Conservation (phyloP, 2,329 filamentous ascomycete genomes). For the Scorias spongiosa region DNA sequence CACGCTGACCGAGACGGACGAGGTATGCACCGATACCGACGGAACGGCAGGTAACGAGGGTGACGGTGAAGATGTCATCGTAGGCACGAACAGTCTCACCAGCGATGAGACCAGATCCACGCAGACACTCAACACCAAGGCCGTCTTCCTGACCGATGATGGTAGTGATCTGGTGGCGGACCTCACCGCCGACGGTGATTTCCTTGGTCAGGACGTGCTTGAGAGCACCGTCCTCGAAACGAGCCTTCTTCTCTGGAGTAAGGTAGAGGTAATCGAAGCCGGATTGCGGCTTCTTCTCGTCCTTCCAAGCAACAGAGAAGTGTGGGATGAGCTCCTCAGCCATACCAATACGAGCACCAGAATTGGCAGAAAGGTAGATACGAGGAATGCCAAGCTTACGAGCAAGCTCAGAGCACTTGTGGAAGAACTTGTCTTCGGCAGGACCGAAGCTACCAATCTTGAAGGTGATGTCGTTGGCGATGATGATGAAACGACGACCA, state of each 20-base stretch:
- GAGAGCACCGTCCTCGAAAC: slow-evolving; percentile 63
- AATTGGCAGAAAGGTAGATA: slow-evolving; percentile 97
- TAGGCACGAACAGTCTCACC: slow-evolving; percentile 94
- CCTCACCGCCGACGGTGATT: slow-evolving; percentile 73
- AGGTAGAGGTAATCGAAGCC: slow-evolving; percentile 98
- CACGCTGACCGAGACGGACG: slow-evolving; percentile 93
- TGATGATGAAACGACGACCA: slow-evolving; percentile 83
- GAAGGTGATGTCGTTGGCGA: slow-evolving; percentile 98
- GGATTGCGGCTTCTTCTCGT: slow-evolving; percentile 59
- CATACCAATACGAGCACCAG: slow-evolving; percentile 90
- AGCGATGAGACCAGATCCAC: slow-evolving; percentile 93
- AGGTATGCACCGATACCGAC: slow-evolving; percentile 99
- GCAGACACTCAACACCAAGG: slow-evolving; percentile 91
- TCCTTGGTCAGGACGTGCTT: slow-evolving; percentile 78
- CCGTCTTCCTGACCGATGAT: slow-evolving; percentile 89
- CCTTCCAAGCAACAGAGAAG: slow-evolving; percentile 96
- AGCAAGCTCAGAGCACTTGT: slow-evolving; percentile 95
- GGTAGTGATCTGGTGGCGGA: slow-evolving; percentile 83
- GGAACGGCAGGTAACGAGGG: slow-evolving; percentile 91
- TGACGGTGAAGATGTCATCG: slow-evolving; percentile 97
- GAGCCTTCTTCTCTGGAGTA: slow-evolving; percentile 69
- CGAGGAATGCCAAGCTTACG: slow-evolving; percentile 88
- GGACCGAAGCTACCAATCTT: slow-evolving; percentile 97
- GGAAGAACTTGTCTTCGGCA: slow-evolving; percentile 93
- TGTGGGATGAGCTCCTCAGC: slow-evolving; percentile 93